Percentiles rank a stretch among this genome's conserved stretches.
Evolutionary conservation across 768 basidiomycete species (phyloP).

Genomic region (Psilocybe cubensis): DNA sequence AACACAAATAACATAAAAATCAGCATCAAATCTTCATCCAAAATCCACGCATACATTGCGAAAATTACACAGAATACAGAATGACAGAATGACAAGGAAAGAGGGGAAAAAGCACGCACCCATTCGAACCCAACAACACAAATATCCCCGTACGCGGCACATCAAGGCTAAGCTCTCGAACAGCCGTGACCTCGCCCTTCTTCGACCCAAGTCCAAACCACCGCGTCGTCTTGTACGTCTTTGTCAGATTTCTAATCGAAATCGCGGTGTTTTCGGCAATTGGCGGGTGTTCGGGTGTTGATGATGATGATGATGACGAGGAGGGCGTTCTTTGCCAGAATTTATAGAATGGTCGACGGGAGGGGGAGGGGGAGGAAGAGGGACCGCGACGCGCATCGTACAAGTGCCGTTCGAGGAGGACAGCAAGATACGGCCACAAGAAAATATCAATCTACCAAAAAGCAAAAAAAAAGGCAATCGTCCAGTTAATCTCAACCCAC

Average conservation of each 20-base stretch:
- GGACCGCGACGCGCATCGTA: conserved; percentile 52
- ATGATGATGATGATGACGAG: too few species aligned
- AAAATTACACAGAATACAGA: too few species aligned
- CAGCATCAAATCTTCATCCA: neutral
- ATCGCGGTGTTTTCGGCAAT: conserved; percentile 53
- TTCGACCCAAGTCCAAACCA: conserved; percentile 57
- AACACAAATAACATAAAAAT: too few species aligned
- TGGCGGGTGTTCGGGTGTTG: neutral
- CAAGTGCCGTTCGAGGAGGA: conserved; percentile 57
- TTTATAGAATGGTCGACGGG: neutral
- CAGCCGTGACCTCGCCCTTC: conserved; percentile 59
- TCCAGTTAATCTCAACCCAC: too few species aligned
- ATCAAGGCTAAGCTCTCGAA: conserved; percentile 66
- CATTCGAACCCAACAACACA: conserved; percentile 76
- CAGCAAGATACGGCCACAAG: conserved; percentile 73
- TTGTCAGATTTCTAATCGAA: conserved; percentile 61
- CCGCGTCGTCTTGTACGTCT: conserved; percentile 56
- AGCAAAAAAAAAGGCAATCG: too few species aligned
- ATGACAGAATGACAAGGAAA: too few species aligned
- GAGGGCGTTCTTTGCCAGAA: conserved; percentile 3
- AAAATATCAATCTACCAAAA: conserved; percentile 77
- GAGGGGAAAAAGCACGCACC: too few species aligned
- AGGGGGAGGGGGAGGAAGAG: neutral
- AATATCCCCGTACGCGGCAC: conserved; percentile 76
- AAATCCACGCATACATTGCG: too few species aligned